Evolutionary conservation across 2,329 filamentous ascomycete genomes (phyloP).

Genomic region (Aspergillus bombycis): DNA sequence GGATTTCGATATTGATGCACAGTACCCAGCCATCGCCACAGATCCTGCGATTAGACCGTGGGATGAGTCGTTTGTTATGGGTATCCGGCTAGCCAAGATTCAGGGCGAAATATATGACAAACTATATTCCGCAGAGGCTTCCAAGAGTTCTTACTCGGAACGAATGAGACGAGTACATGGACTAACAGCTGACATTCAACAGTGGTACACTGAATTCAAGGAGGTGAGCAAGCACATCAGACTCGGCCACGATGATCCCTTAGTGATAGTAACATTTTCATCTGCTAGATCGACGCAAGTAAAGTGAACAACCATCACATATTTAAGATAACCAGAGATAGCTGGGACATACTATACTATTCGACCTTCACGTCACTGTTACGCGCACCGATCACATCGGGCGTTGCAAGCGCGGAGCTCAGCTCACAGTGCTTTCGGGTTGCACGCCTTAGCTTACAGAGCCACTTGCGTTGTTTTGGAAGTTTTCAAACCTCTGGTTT

Average conservation of each 20-base stretch:
- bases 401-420: constrained; percentile 12
- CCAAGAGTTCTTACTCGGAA: constrained; percentile 6
- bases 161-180: constrained; percentile 12
- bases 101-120: constrained; percentile 20
- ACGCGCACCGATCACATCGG: constrained; percentile 15
- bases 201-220: constrained; percentile 13
- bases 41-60: constrained; percentile 15
- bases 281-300: constrained; percentile 16
- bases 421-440: constrained; percentile 21
- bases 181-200: constrained; percentile 14
- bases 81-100: constrained; percentile 16
- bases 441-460: constrained; percentile 21
- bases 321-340: constrained; percentile 17
- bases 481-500: constrained; percentile 13
- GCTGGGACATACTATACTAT: constrained; percentile 27
- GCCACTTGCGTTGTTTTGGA: constrained; percentile 22
- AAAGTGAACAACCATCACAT: constrained; percentile 15
- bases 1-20: constrained; percentile 25
- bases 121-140: constrained; percentile 16
- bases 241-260: not conserved
- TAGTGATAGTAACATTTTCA: not conserved
- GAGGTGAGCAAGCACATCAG: constrained; percentile 1
- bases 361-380: constrained; percentile 22
- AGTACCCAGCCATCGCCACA: constrained; percentile 8
- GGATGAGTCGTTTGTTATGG: constrained; percentile 19